Evolutionary conservation across 129 eudicot genomes (phyloP).

Genomic region (Scalesia atractyloides): DNA sequence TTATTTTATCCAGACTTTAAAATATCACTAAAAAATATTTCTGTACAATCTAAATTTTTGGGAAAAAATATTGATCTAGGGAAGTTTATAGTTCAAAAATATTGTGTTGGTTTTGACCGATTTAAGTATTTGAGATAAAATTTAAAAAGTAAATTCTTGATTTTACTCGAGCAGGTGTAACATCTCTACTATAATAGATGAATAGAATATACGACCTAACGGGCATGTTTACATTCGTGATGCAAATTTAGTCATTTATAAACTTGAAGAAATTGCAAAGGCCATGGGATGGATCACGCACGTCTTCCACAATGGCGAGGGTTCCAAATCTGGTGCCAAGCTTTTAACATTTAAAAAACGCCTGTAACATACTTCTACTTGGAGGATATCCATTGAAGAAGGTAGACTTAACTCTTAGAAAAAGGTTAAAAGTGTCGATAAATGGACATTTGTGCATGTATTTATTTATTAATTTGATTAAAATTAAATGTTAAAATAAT

Average conservation of each 20-base stretch:
- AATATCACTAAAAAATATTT: not conserved
- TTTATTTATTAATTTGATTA: not conserved
- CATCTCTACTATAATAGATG: slow-evolving; percentile 73
- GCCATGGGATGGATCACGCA: slow-evolving; percentile 79
- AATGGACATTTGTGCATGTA: slow-evolving; percentile 4
- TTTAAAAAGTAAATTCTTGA: not conserved
- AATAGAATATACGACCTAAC: slow-evolving; percentile 67
- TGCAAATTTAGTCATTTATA: slow-evolving; percentile 44
- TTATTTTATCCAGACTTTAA: not conserved
- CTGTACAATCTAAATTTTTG: not conserved
- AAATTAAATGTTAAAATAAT: not conserved
- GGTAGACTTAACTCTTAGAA: slow-evolving; percentile 4
- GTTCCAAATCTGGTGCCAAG: slow-evolving; percentile 75
- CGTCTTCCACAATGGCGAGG: slow-evolving; percentile 69
- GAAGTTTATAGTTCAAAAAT: not conserved
- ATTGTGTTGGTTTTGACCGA: not conserved
- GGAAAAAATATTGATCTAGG: not conserved
- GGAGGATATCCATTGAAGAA: slow-evolving; percentile 17
- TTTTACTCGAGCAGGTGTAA: slow-evolving; percentile 51
- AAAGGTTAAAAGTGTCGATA: not conserved
- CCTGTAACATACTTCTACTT: slow-evolving; percentile 23
- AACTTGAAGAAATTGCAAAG: slow-evolving; percentile 57
- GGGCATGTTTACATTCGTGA: slow-evolving; percentile 84
- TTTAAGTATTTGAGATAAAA: not conserved
- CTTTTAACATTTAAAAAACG: slow-evolving; percentile 81